phyloP scores from a whole-genome alignment of 2,329 filamentous ascomycete species.

The Fragosphaeria purpurea region DNA sequence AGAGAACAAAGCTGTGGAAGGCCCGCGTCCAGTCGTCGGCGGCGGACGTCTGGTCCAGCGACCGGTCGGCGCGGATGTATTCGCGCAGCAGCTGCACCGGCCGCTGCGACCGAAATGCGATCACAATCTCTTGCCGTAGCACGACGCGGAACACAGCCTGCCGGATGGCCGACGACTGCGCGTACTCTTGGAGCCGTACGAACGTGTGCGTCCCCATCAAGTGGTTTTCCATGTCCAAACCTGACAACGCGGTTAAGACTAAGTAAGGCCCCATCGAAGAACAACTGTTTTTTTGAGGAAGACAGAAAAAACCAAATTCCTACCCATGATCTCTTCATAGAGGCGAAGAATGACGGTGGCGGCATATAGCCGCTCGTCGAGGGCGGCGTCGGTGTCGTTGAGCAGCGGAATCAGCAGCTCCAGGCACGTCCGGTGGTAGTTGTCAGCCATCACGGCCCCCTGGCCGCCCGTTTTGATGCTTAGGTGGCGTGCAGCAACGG shows the following conservation, averaged over 20 bases:
- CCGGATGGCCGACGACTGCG: slow-evolving; percentile 2
- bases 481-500: slow-evolving; percentile 1
- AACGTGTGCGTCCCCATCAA: slow-evolving; percentile 6
- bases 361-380: slow-evolving; percentile 3
- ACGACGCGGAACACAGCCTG: slow-evolving; percentile 5
- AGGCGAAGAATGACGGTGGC: slow-evolving; percentile 5
- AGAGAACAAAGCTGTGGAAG: slow-evolving; percentile 5
- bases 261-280: neutral
- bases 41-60: neutral
- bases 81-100: slow-evolving; percentile 5
- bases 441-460: neutral
- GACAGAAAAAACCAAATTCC: neutral
- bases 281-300: neutral
- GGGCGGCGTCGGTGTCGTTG: slow-evolving; percentile 1
- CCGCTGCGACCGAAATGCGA: slow-evolving; percentile 2
- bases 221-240: slow-evolving; percentile 3
- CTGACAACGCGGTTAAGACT: neutral
- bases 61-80: slow-evolving; percentile 3
- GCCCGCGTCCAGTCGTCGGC: slow-evolving; percentile 1
- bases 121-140: slow-evolving; percentile 2
- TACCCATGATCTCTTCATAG: slow-evolving; percentile 5
- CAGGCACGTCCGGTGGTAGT: slow-evolving; percentile 4
- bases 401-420: slow-evolving; percentile 2
- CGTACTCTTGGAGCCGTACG: slow-evolving; percentile 5
- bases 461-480: neutral